Base-by-base conservation (phyloP, 306 rosid species). In the Glycine soja region DNA sequence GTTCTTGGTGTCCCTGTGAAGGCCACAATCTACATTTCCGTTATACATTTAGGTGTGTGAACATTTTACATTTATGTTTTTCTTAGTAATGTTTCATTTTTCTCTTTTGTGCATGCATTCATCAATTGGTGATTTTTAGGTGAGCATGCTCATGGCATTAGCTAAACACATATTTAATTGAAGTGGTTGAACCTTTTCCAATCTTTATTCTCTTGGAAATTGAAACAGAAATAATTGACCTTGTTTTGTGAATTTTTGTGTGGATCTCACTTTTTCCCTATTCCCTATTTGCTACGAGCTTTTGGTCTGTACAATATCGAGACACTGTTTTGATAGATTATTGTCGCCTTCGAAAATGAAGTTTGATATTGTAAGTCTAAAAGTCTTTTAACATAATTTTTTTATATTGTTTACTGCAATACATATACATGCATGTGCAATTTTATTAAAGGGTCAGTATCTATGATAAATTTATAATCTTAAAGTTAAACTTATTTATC, bases 1-100 rank as follows among this genome's bases (percentile, higher is more conserved):
- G 98, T 95, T 65, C 99, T 93, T 78, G 98, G 98, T 40, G 98
- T 95, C 80, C 99, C 98, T 57, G 91, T 67, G 46, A 95, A 95
- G 89, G 97, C 98, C 74, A 95, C 99, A 34, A 93, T 95, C 89
- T 19, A 19, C 24, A 19, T 19, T 19, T 19, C 1, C 1, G 24
- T 86, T 93, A 61, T 95, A 95, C 58, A 88, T 95, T 67, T 86
- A 90, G 97, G 97, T 95, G 51, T 68, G 64, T 34, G 38, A n/a
- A 34, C 58, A 32, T 69, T 70, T 58, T 75, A 38, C 57, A 51
- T 70, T 51, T 64, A 5, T 46, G n/a, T 8, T 52, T 15, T 54
- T 15, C 5, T 53, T 50, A 38, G 30, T 30, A 24, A 12, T 45
- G 24, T 40, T 40, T 59, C 53, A 13, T 19, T 15, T 4, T 64